Base-by-base conservation (phyloP, 805 yeast genomes). In the Zygotorulaspora danielsina region DNA sequence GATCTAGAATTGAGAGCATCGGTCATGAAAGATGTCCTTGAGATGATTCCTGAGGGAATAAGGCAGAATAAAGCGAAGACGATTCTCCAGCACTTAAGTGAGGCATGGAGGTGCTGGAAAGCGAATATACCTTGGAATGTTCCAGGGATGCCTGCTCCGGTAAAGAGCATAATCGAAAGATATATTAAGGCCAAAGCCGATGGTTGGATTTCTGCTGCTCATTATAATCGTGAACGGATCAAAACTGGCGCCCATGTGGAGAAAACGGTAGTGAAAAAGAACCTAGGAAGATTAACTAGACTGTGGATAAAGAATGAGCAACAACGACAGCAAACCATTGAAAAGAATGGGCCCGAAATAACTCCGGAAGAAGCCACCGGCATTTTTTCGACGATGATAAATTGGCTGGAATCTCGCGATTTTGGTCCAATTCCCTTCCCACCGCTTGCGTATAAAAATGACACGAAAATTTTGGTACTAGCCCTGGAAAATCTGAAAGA, bases 81-180 rank as follows among this genome's bases (percentile, higher is more conserved):
- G 0, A 83, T 93, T 38, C 63, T 93, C 34, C 97, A 93, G 54
- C 99, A 93, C 63, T 70, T 93, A 42, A 84, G 95, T 57, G 98
- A 93, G 61, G 98, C 98, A 0, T 93, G 99, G 99, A 71, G 98
- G 59, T 93, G 97, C 61, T 93, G 99, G 99, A 93, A 93, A 61
- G 98, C 98, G 2, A 90, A 93, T 56, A 83, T 93, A 42, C 96
- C 97, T 0, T 93, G 97, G 97, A 80, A 86, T 50, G 97, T 93
- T 11, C 95, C 96, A 1, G 97, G 97, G 0, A 69, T 93, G 64
- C 98, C 99, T 2, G 83, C 75, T 38, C 97, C 97, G 0, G 77
- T 93, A 18, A 93, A 81, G 49, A 76, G 78, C 31, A 85, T 93
- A 26, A 89, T 93, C 45, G 82, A 85, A 55, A 75, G 96, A 32